phyloP scores from a whole-genome alignment of 306 rosid species.

The Prinsepia uniflora region DNA sequence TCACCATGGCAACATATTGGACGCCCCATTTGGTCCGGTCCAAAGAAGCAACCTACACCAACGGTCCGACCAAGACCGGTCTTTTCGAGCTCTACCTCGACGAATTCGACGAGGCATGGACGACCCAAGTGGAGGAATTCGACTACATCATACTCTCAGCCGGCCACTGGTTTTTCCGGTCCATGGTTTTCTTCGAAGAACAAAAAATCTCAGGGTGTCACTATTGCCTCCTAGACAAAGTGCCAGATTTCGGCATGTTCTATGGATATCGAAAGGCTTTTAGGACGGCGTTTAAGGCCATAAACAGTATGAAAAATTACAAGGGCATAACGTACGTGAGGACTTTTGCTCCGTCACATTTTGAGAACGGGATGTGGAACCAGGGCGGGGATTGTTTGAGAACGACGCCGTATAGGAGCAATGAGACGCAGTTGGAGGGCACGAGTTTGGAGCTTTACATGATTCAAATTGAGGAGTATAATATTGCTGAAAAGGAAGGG shows the following conservation, averaged over 20 bases:
- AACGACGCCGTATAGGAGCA: constrained; percentile 63
- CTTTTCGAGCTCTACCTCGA: constrained; percentile 64
- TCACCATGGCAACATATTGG: constrained; percentile 74
- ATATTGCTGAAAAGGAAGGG: constrained; percentile 56
- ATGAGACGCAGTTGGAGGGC: constrained; percentile 56
- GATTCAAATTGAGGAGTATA: constrained; percentile 78
- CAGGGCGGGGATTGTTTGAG: constrained; percentile 75
- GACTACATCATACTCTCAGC: constrained; percentile 61
- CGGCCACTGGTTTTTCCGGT: constrained; percentile 79
- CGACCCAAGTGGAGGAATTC: constrained; percentile 46
- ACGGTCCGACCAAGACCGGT: constrained; percentile 53
- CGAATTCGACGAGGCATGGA: constrained; percentile 68
- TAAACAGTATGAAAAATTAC: constrained; percentile 45
- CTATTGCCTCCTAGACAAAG: constrained; percentile 52
- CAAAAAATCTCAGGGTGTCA: constrained; percentile 60
- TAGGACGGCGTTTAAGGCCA: constrained; percentile 58
- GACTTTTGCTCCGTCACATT: constrained; percentile 77
- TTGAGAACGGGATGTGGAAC: constrained; percentile 81
- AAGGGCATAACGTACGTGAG: constrained; percentile 64
- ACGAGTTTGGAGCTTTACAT: constrained; percentile 55
- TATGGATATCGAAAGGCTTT: constrained; percentile 68
- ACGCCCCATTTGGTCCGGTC: constrained; percentile 74
- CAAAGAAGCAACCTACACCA: constrained; percentile 25
- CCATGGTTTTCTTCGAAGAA: constrained; percentile 51
- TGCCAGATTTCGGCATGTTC: constrained; percentile 57